phyloP scores from a whole-genome alignment of 495 filamentous ascomycete species.

The Tricharina praecox region DNA sequence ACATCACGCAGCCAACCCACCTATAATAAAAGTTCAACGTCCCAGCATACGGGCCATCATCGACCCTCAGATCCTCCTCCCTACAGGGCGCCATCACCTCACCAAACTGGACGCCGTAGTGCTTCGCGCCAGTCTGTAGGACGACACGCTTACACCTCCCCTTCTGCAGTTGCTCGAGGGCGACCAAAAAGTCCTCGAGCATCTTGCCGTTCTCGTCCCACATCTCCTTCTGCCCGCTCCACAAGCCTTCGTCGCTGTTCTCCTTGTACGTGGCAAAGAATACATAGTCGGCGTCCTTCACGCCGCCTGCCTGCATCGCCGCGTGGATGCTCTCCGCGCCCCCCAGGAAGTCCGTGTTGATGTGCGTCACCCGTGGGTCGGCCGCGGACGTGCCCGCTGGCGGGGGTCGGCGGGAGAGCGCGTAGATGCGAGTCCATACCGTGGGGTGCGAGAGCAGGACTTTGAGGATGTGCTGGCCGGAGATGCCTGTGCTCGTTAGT shows the following conservation, averaged over 20 bases:
- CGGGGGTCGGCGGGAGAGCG: slow-evolving; percentile 32
- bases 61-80: background rate
- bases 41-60: background rate
- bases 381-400: slow-evolving; percentile 15
- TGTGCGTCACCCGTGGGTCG: slow-evolving; percentile 30
- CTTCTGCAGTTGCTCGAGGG: background rate
- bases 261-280: slow-evolving; percentile 43
- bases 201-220: slow-evolving; percentile 29
- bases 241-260: background rate
- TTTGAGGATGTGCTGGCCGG: slow-evolving; percentile 34
- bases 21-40: background rate
- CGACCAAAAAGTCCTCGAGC: slow-evolving; percentile 2
- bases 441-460: slow-evolving; percentile 31
- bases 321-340: slow-evolving; percentile 29
- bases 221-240: slow-evolving; percentile 27
- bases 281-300: slow-evolving; percentile 32
- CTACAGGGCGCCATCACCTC: background rate
- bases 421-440: slow-evolving; percentile 38
- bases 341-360: slow-evolving; percentile 34
- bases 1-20: background rate
- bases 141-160: slow-evolving; percentile 29
- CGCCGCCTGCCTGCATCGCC: slow-evolving; percentile 26
- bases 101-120: slow-evolving; percentile 38
- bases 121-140: slow-evolving; percentile 36
- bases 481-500: slow-evolving; percentile 20